Percentiles rank a stretch among this genome's conserved stretches.
Evolutionary conservation across 192 early-diverging fungal genomes (phyloP).

Genomic region (Podila epicladia): DNA sequence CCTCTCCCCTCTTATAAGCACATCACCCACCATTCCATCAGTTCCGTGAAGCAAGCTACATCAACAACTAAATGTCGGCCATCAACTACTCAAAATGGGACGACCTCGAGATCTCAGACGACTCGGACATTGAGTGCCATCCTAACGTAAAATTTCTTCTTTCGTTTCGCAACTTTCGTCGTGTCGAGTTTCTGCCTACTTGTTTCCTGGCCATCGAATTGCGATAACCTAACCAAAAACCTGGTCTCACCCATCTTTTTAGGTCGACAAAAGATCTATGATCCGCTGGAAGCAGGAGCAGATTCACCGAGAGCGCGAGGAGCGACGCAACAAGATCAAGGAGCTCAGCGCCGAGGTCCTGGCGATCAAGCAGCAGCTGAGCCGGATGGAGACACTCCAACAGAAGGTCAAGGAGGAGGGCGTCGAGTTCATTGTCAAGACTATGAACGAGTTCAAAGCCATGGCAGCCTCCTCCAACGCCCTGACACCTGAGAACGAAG

Average conservation of each 20-base stretch:
- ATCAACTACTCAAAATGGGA: conserved; percentile 98
- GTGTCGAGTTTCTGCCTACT: background rate
- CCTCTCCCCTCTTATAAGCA: background rate
- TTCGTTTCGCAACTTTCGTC: background rate
- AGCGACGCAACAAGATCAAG: conserved; percentile 72
- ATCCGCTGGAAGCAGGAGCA: conserved; percentile 92
- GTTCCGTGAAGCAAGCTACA: background rate
- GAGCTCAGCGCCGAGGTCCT: conserved; percentile 47
- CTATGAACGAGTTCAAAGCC: conserved; percentile 9
- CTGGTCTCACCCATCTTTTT: background rate
- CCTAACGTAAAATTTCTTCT: conserved; percentile 75
- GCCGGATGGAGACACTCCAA: conserved; percentile 46
- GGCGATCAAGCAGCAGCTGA: conserved; percentile 57
- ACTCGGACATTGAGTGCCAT: conserved; percentile 96
- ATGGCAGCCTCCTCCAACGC: conserved; percentile 13
- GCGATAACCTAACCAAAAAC: background rate
- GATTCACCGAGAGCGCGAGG: conserved; percentile 87
- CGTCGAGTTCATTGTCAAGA: background rate
- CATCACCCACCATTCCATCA: background rate
- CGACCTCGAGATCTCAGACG: conserved; percentile 94
- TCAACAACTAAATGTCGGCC: conserved; percentile 27
- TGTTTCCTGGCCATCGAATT: background rate
- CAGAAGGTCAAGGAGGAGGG: background rate
- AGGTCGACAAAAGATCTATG: conserved; percentile 84
- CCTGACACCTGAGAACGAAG: conserved; percentile 8